Percentiles rank a stretch among this genome's conserved stretches.
phyloP scores from a whole-genome alignment of 495 filamentous ascomycete genomes.

The Chlorociboria aeruginascens region DNA sequence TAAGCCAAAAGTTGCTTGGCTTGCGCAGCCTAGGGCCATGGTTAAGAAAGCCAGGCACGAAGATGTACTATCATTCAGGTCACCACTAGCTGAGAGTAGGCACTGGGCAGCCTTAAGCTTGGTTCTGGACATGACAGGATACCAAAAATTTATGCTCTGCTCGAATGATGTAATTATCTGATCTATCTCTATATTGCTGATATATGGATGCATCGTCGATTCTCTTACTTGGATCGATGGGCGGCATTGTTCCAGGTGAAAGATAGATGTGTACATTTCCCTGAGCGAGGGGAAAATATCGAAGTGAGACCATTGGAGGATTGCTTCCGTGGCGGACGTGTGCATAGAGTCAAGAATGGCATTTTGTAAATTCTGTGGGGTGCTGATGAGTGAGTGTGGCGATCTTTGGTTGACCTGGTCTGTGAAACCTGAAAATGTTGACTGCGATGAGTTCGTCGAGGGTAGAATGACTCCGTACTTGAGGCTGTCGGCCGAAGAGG shows the following conservation, averaged over 20 bases:
- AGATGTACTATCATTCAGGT: conserved; percentile 13
- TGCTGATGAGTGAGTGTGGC: no score
- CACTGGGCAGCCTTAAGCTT: conserved; percentile 15
- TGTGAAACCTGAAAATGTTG: not conserved
- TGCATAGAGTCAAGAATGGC: conserved; percentile 23
- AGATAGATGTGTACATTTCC: conserved; percentile 22
- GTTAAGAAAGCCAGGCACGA: conserved; percentile 22
- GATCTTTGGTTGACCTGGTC: not conserved
- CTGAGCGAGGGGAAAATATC: conserved; percentile 22
- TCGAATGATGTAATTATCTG: conserved; percentile 25
- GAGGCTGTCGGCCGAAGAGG: not conserved
- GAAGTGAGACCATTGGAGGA: conserved; percentile 22
- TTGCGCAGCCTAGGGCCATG: conserved; percentile 24
- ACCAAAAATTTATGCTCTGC: conserved; percentile 26
- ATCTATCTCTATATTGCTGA: conserved; percentile 26
- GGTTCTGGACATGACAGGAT: conserved; percentile 20
- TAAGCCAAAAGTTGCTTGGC: conserved; percentile 14
- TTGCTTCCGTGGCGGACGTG: conserved; percentile 23
- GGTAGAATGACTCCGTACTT: not conserved
- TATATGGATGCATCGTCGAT: conserved; percentile 19
- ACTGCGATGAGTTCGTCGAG: not conserved
- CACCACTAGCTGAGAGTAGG: conserved; percentile 10
- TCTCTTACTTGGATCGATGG: conserved; percentile 10
- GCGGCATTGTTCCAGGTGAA: conserved; percentile 22
- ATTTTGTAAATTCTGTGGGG: conserved; percentile 10